These are phyloP conservation scores for Psidium friedrichsthalianum DNA, from an alignment of 345 rosid species.

Conservation along the genomic window DNA sequence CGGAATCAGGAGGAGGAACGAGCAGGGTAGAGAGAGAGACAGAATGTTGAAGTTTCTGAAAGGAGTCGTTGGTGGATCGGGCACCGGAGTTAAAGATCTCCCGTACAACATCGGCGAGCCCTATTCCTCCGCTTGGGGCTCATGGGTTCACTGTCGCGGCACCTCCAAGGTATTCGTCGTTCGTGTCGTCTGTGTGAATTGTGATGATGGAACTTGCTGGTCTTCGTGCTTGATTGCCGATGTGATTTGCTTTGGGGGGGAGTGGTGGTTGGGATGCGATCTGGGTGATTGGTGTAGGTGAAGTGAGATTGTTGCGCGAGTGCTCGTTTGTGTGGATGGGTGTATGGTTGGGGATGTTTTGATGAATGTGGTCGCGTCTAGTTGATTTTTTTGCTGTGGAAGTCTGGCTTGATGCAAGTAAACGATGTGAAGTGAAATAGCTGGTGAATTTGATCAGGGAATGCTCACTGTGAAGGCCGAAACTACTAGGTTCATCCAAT, in stretches of 20 bases:
- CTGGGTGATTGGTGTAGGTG: neutral
- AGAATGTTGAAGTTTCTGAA: slow-evolving; percentile 81
- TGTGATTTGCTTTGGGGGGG: neutral
- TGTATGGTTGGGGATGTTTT: neutral
- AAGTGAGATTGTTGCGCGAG: neutral
- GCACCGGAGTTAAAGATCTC: slow-evolving; percentile 88
- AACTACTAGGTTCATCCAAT: neutral
- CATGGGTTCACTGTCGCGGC: slow-evolving; percentile 91
- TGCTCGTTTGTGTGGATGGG: neutral
- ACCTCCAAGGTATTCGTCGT: slow-evolving; percentile 38
- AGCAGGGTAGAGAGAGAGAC: neutral
- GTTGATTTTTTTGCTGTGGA: neutral
- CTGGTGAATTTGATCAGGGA: neutral
- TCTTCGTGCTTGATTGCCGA: neutral
- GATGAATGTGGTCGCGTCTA: neutral
- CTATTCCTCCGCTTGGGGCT: slow-evolving; percentile 87
- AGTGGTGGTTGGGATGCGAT: neutral
- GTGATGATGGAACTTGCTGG: neutral
- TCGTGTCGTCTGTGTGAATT: neutral
- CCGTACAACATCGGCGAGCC: slow-evolving; percentile 92
- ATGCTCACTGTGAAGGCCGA: neutral
- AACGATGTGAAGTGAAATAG: neutral
- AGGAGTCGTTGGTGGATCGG: slow-evolving; percentile 93
- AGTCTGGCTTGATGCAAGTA: neutral
- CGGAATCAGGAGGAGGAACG: neutral